Evolutionary conservation across 768 basidiomycete species (phyloP).

Genomic region (Obba rivulosa): DNA sequence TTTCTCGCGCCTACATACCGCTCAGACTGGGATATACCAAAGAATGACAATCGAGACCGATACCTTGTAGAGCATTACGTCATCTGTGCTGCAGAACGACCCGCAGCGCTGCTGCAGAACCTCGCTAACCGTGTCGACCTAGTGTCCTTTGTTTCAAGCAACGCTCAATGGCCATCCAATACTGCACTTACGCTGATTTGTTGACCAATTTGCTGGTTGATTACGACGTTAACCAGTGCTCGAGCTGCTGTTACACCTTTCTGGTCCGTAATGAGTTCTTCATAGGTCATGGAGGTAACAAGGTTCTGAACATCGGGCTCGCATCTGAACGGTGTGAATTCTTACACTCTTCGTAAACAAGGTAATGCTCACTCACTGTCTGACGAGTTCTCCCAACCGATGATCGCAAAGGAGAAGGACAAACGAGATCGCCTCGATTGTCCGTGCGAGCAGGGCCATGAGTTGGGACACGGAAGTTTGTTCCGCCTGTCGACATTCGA

Average conservation of each 20-base stretch:
- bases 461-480: constrained; percentile 79
- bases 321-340: constrained; percentile 44
- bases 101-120: constrained; percentile 92
- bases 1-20: constrained; percentile 76
- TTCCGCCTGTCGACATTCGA: constrained; percentile 52
- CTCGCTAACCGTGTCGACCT: constrained; percentile 97
- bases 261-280: constrained; percentile 80
- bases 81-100: constrained; percentile 96
- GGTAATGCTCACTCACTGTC: constrained; percentile 48
- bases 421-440: constrained; percentile 94
- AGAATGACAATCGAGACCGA: not conserved
- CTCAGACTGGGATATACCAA: not conserved
- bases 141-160: not conserved
- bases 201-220: constrained; percentile 96
- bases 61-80: constrained; percentile 96
- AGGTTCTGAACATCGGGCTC: constrained; percentile 66
- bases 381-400: constrained; percentile 76
- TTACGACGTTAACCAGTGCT: constrained; percentile 89
- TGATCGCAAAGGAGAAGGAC: constrained; percentile 90
- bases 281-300: constrained; percentile 70
- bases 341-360: constrained; percentile 3
- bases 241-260: constrained; percentile 86
- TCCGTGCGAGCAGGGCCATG: constrained; percentile 67
- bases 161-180: not conserved
- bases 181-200: constrained; percentile 78